Conservation (phyloP, 352 stramenopile species). For the Globisporangium uncinulatum region DNA sequence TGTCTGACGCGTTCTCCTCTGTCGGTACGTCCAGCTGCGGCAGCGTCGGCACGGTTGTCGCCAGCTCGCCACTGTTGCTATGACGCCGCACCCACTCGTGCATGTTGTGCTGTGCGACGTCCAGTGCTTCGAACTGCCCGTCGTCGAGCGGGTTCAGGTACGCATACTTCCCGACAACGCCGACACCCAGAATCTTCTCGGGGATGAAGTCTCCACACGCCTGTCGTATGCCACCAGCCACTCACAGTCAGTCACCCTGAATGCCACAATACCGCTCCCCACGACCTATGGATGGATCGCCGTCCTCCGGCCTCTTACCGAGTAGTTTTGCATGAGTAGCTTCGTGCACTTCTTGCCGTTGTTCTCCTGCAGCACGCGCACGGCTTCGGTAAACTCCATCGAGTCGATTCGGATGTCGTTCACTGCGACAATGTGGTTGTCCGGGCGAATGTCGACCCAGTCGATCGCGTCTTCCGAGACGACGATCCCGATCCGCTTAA, state of each 20-base stretch:
- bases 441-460: slow-evolving; percentile 67
- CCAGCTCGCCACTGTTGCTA: slow-evolving; percentile 21
- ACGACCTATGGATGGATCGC: not conserved
- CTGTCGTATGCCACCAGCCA: slow-evolving; percentile 8
- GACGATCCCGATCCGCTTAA: slow-evolving; percentile 83
- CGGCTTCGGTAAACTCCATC: slow-evolving; percentile 74
- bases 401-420: slow-evolving; percentile 84
- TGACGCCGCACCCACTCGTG: slow-evolving; percentile 48
- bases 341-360: slow-evolving; percentile 85
- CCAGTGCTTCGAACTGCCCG: slow-evolving; percentile 22
- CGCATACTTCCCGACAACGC: slow-evolving; percentile 76
- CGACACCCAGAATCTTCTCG: slow-evolving; percentile 80
- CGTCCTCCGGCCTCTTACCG: slow-evolving; percentile 16
- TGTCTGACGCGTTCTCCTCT: not conserved
- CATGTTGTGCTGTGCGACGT: slow-evolving; percentile 40
- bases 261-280: not conserved
- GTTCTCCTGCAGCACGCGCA: slow-evolving; percentile 80
- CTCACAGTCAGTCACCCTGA: not conserved
- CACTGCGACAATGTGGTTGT: slow-evolving; percentile 86
- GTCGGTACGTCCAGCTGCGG: slow-evolving; percentile 4
- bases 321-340: slow-evolving; percentile 86
- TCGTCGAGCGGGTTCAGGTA: slow-evolving; percentile 60
- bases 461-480: slow-evolving; percentile 67
- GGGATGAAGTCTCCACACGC: slow-evolving; percentile 83
- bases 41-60: slow-evolving; percentile 17